A percentile compares a stretch with the other conserved stretches of the same genome.
Conservation (phyloP, 768 basidiomycete genomes). For the Calvatia gigantea region DNA sequence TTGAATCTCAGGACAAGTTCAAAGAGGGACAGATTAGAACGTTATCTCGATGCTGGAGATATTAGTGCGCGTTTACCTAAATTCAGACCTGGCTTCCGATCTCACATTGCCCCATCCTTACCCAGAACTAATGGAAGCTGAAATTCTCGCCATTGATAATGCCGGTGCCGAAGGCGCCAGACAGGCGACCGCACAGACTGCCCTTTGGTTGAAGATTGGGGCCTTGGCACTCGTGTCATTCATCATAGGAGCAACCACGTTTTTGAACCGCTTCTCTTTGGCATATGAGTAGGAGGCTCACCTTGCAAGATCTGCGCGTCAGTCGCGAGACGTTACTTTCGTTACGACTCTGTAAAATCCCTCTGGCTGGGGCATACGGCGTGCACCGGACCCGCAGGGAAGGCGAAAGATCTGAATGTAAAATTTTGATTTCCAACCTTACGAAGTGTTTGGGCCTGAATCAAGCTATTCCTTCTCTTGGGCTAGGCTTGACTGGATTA, state of each 20-base stretch:
- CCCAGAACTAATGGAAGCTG: slow-evolving; percentile 45
- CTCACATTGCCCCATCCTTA: neutral
- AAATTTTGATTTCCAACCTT: too few relatives aligned
- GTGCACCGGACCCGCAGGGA: too few relatives aligned
- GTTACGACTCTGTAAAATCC: too few relatives aligned
- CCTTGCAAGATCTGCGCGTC: too few relatives aligned
- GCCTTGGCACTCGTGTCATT: neutral
- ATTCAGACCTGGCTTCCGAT: neutral
- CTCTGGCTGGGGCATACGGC: too few relatives aligned
- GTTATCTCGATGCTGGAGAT: slow-evolving; percentile 68
- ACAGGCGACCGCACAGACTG: neutral
- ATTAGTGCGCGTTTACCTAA: slow-evolving; percentile 33
- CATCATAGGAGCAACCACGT: neutral
- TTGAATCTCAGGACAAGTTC: slow-evolving; percentile 49
- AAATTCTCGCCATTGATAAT: slow-evolving; percentile 52
- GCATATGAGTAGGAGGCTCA: too few relatives aligned
- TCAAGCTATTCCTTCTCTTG: too few relatives aligned
- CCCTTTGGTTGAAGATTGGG: neutral
- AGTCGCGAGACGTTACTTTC: too few relatives aligned
- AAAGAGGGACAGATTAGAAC: slow-evolving; percentile 59
- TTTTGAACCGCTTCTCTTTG: too few relatives aligned
- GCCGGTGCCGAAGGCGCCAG: slow-evolving; percentile 45
- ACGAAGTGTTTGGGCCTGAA: too few relatives aligned
- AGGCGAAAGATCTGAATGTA: too few relatives aligned
- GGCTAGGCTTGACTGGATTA: too few relatives aligned